Base-by-base conservation (phyloP, 345 rosid species). In the Hevea brasiliensis region DNA sequence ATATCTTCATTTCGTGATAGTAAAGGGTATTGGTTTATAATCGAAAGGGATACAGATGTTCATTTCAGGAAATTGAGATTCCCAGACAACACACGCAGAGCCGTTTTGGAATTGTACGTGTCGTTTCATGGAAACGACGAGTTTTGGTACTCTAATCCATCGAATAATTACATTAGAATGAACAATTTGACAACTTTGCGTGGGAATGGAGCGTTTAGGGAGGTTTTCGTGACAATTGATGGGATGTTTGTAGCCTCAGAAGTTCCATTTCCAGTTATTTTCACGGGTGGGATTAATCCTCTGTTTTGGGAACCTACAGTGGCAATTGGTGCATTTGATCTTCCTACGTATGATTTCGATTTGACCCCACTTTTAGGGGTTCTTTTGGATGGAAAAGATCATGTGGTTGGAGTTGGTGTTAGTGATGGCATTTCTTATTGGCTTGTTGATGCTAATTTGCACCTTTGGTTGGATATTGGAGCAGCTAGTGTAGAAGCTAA, bases 91-190 rank as follows among this genome's bases (percentile, higher is more conserved):
- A 85, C 97, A 23, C 77, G 54, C 37, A 84, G 67, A 55, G 85
- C 82, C 40, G 79, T 90, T 44, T 47, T 94, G 67, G 98, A 94
- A 59, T 24, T 94, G 42, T 89, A 86, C 18, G 89, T 84, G 18
- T 94, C 97, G 6, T 92, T 82, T 58, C 98, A 94, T 29, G 98
- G 95, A 6, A 68, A 89, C 53, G 97, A 94, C 47, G 98, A 94
- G 87, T 92, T 92, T 50, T 92, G 98, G 98, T 94, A 92, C 74
- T 89, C 95, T 13, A 92, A 94, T 57, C 98, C 95, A 18, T 90
- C 98, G 7, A 45, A 85, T 72, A 79, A 90, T 13, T 94, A 92
- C 72, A 82, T 92, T 29, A 66, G 26, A 68, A 74, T 70, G 55
- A 94, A 94, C 74, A 86, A 89, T 64, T 55, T 92, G 70, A 88